Evolutionary conservation across 169 alveolate genomes (phyloP).

Genomic region (Babesia ovis): DNA sequence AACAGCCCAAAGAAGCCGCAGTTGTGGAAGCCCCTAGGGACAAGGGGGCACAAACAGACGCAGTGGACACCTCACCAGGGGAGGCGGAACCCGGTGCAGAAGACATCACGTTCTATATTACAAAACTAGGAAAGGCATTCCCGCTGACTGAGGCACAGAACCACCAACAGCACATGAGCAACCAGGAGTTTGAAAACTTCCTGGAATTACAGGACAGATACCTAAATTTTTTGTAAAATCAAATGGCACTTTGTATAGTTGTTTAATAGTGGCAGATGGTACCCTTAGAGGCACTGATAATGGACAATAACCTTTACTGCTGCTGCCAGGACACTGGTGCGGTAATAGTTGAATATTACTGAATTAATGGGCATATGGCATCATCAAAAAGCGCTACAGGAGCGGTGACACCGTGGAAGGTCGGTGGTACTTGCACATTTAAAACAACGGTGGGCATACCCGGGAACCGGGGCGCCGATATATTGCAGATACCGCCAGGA

Average conservation of each 20-base stretch:
- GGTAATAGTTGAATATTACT: too few species aligned
- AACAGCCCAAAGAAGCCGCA: not conserved
- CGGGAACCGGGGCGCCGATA: too few species aligned
- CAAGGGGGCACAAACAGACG: not conserved
- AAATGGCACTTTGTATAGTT: too few species aligned
- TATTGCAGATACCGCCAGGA: too few species aligned
- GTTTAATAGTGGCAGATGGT: too few species aligned
- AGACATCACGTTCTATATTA: conserved; percentile 22
- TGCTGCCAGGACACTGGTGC: too few species aligned
- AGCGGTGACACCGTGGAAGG: not conserved
- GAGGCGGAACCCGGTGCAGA: not conserved
- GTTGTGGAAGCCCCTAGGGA: not conserved
- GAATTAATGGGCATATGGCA: too few species aligned
- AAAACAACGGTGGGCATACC: too few species aligned
- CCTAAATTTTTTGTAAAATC: conserved; percentile 42
- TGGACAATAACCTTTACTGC: too few species aligned
- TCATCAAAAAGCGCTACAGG: too few species aligned
- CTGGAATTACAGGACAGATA: conserved; percentile 71
- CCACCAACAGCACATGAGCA: conserved; percentile 65
- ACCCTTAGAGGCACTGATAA: too few species aligned
- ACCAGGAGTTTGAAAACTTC: conserved; percentile 62
- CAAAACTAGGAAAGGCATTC: conserved; percentile 17
- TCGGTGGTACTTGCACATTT: not conserved
- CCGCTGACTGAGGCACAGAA: conserved; percentile 55
- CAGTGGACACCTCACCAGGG: not conserved